A percentile compares a stretch with the other conserved stretches of the same genome.
Evolutionary conservation across 2,329 filamentous ascomycete genomes (phyloP).

Genomic region (Aspergillus ustus): DNA sequence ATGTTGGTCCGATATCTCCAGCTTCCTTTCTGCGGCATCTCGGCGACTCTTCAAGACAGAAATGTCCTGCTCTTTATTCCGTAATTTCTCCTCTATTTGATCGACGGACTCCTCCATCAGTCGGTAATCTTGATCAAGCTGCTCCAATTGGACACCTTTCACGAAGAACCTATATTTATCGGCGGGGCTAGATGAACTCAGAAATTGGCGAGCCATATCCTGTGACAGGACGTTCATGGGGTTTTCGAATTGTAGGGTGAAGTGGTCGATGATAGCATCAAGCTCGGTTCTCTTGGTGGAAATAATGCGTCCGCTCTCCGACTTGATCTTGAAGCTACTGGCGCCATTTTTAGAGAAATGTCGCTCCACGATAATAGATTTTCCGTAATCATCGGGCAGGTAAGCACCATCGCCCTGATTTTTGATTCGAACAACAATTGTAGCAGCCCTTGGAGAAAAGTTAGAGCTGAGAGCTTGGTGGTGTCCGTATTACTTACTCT

Average conservation of each 20-base stretch:
- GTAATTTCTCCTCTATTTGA: conserved; percentile 68
- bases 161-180: conserved; percentile 98
- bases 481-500: conserved; percentile 58
- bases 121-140: conserved; percentile 88
- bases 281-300: conserved; percentile 85
- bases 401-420: conserved; percentile 87
- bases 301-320: conserved; percentile 68
- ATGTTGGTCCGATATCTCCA: conserved; percentile 69
- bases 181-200: conserved; percentile 78
- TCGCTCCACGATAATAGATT: conserved; percentile 87
- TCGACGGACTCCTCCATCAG: conserved; percentile 80
- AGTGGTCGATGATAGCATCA: conserved; percentile 92
- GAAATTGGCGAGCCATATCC: conserved; percentile 90
- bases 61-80: conserved; percentile 67
- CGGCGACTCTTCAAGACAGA: conserved; percentile 60
- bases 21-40: conserved; percentile 67
- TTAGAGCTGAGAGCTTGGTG: conserved; percentile 14
- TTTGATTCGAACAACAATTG: conserved; percentile 83
- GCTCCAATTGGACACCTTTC: conserved; percentile 90
- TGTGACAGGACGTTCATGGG: conserved; percentile 95
- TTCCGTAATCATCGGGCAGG: conserved; percentile 78
- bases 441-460: conserved; percentile 50
- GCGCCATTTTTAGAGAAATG: conserved; percentile 76
- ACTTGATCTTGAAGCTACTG: conserved; percentile 88
- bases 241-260: conserved; percentile 92